Evolutionary conservation across 768 basidiomycete genomes (phyloP).

Genomic region (Grammothele lineata): DNA sequence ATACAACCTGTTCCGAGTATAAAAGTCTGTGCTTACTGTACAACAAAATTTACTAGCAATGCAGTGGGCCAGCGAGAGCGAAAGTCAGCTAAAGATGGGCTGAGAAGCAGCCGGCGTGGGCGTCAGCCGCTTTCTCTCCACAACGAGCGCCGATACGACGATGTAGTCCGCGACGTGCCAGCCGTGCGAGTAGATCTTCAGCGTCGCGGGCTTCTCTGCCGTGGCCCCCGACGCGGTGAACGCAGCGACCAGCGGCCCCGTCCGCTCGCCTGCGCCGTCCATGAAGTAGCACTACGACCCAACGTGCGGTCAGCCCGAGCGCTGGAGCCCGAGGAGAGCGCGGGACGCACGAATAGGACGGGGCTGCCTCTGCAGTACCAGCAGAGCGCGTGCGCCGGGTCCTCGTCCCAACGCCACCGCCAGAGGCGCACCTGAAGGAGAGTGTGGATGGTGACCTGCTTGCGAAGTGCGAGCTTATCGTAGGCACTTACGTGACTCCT

Average conservation of each 20-base stretch:
- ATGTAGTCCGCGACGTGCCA: conserved; percentile 31
- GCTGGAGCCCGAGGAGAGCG: neutral
- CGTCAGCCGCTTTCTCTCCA: conserved; percentile 30
- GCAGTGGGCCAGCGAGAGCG: no score
- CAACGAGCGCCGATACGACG: conserved; percentile 28
- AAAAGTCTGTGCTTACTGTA: no score
- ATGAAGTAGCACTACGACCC: conserved; percentile 16
- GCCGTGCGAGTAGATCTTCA: conserved; percentile 26
- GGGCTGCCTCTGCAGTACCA: conserved; percentile 20
- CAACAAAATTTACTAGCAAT: no score
- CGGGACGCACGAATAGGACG: conserved; percentile 18
- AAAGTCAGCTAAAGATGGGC: no score
- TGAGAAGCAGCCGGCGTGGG: no score
- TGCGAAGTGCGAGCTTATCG: no score
- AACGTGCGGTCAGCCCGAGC: neutral
- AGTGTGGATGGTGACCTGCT: neutral
- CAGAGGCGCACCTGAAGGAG: conserved; percentile 15
- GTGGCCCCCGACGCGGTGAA: conserved; percentile 11
- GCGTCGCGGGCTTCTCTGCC: conserved; percentile 14
- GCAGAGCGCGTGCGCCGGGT: conserved; percentile 8
- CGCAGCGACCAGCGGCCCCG: conserved; percentile 12
- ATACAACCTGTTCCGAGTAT: no score
- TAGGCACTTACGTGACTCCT: no score
- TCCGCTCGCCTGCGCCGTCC: conserved; percentile 2
- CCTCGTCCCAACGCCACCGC: conserved; percentile 20